phyloP scores from a whole-genome alignment of 805 yeast genomes.

The Saccharomycopsis selenospora region DNA sequence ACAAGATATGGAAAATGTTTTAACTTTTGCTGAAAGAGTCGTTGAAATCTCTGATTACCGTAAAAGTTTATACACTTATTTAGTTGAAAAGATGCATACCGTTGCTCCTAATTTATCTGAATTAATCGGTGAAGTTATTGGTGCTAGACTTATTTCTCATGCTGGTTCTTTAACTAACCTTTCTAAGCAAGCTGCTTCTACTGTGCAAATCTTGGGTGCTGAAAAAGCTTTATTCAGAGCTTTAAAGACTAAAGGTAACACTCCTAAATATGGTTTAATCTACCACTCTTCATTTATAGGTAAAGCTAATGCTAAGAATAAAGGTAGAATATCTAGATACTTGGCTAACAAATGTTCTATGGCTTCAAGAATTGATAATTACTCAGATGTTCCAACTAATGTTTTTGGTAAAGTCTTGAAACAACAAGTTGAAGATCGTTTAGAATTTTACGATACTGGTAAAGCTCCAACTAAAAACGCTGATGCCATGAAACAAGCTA shows the following conservation, averaged over 20 bases:
- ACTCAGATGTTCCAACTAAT: slow-evolving; percentile 87
- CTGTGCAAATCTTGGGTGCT: slow-evolving; percentile 96
- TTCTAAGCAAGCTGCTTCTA: slow-evolving; percentile 98
- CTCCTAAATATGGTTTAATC: slow-evolving; percentile 93
- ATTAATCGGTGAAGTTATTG: slow-evolving; percentile 97
- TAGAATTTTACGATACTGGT: slow-evolving; percentile 93
- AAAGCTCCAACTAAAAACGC: slow-evolving; percentile 93
- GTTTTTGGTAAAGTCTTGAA: slow-evolving; percentile 86
- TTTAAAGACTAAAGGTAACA: slow-evolving; percentile 90
- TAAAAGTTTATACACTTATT: slow-evolving; percentile 70
- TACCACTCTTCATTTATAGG: slow-evolving; percentile 94
- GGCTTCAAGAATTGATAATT: slow-evolving; percentile 97
- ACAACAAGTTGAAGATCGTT: slow-evolving; percentile 96
- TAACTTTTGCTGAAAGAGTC: slow-evolving; percentile 88
- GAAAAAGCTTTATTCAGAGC: slow-evolving; percentile 96
- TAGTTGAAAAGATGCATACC: slow-evolving; percentile 92
- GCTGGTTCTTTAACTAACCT: slow-evolving; percentile 96
- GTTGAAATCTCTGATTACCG: slow-evolving; percentile 90
- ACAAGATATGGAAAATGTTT: slow-evolving; percentile 86
- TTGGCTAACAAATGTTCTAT: slow-evolving; percentile 98
- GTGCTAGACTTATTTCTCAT: slow-evolving; percentile 96
- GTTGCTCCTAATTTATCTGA: slow-evolving; percentile 97
- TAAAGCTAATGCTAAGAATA: slow-evolving; percentile 90
- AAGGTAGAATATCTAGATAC: slow-evolving; percentile 98
- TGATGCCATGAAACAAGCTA: slow-evolving; percentile 89